Percentiles rank a stretch among this genome's conserved stretches.
Evolutionary conservation across 768 basidiomycete species (phyloP).

Genomic region (Coprinopsis sp.): DNA sequence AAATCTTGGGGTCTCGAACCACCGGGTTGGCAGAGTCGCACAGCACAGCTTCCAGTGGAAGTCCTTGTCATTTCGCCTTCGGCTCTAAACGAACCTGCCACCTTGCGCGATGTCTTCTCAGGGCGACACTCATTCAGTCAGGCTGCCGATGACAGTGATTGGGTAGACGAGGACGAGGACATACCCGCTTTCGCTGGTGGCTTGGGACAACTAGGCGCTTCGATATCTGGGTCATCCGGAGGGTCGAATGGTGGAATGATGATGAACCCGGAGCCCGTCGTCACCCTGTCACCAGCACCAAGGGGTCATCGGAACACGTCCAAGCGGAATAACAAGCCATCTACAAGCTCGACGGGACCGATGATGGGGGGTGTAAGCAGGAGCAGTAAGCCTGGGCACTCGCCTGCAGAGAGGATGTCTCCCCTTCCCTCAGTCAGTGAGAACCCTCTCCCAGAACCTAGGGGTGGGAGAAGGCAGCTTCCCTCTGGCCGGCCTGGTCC

Average conservation of each 20-base stretch:
- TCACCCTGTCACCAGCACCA: slow-evolving; percentile 50
- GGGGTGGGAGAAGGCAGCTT: slow-evolving; percentile 62
- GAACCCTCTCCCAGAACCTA: slow-evolving; percentile 37
- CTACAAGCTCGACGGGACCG: slow-evolving; percentile 14
- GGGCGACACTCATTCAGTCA: slow-evolving; percentile 52
- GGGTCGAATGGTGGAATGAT: slow-evolving; percentile 21
- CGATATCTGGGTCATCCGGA: slow-evolving; percentile 26
- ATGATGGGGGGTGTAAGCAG: slow-evolving; percentile 21
- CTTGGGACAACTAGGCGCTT: slow-evolving; percentile 57
- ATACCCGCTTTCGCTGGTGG: slow-evolving; percentile 70
- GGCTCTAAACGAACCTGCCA: slow-evolving; percentile 39
- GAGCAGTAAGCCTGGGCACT: slow-evolving; percentile 49
- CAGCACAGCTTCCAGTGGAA: slow-evolving; percentile 67
- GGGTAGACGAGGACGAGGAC: slow-evolving; percentile 87
- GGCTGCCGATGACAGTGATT: slow-evolving; percentile 74
- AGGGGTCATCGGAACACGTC: slow-evolving; percentile 37
- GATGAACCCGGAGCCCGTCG: slow-evolving; percentile 30
- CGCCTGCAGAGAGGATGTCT: slow-evolving; percentile 55
- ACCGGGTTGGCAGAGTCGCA: slow-evolving; percentile 75
- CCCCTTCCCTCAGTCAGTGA: slow-evolving; percentile 61
- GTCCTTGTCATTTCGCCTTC: slow-evolving; percentile 67
- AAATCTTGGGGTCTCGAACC: slow-evolving; percentile 86
- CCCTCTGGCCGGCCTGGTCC: slow-evolving; percentile 66
- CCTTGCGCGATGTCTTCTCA: slow-evolving; percentile 79
- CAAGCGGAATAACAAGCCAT: slow-evolving; percentile 23